Conservation (phyloP, 2,329 filamentous ascomycete species). For the Fusarium phyllophilum region DNA sequence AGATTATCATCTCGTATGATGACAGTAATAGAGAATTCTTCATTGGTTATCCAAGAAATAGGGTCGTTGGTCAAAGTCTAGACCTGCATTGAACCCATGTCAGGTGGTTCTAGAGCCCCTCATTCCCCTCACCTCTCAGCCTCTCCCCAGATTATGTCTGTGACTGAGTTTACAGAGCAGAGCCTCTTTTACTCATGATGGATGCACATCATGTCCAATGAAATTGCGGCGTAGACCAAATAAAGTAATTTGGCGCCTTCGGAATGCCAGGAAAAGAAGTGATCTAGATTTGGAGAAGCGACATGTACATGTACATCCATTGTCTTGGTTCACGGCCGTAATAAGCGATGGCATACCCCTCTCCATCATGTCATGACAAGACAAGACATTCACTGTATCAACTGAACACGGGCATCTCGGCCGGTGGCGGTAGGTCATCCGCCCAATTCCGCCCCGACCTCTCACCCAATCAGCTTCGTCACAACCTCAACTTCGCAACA, state of each 20-base stretch:
- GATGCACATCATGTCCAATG: slow-evolving; percentile 13
- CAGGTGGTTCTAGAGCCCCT: slow-evolving; percentile 13
- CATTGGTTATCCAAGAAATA: slow-evolving; percentile 29
- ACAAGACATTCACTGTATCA: background rate
- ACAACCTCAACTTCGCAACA: slow-evolving; percentile 20
- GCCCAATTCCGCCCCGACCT: slow-evolving; percentile 16
- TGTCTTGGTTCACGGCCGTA: background rate
- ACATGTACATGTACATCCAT: background rate
- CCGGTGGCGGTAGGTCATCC: slow-evolving; percentile 33
- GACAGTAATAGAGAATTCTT: slow-evolving; percentile 27
- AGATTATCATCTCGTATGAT: background rate
- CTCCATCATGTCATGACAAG: slow-evolving; percentile 23
- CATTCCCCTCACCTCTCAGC: slow-evolving; percentile 17
- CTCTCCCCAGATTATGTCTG: slow-evolving; percentile 34
- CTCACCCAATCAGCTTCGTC: slow-evolving; percentile 6
- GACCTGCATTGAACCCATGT: slow-evolving; percentile 31
- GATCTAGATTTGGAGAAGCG: slow-evolving; percentile 5
- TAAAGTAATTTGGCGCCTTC: slow-evolving; percentile 5
- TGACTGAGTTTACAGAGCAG: slow-evolving; percentile 21
- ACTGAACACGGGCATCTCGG: slow-evolving; percentile 2
- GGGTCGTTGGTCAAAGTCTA: slow-evolving; percentile 4
- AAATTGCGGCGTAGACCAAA: slow-evolving; percentile 27
- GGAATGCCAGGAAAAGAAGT: background rate
- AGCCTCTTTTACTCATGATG: slow-evolving; percentile 35
- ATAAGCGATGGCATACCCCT: slow-evolving; percentile 18